A percentile compares a stretch with the other conserved stretches of the same genome.
Conservation (phyloP, 1,284 basidiomycete species). For the Blastosporella zonata region DNA sequence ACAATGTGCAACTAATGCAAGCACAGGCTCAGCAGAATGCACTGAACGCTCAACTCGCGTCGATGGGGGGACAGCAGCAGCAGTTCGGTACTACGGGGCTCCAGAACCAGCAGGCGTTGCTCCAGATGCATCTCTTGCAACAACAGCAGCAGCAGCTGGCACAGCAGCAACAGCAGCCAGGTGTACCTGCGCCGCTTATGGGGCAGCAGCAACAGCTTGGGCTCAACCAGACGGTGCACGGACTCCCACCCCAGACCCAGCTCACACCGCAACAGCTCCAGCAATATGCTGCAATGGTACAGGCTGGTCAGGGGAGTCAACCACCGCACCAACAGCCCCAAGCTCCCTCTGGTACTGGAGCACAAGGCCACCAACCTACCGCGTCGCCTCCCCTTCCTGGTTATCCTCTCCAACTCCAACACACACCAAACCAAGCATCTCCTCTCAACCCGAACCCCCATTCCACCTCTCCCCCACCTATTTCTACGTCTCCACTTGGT, state of each 20-base stretch:
- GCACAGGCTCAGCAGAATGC: slow-evolving; percentile 5
- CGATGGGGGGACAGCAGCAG: slow-evolving; percentile 1
- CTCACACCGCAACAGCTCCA: not conserved
- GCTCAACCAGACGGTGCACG: slow-evolving; percentile 9
- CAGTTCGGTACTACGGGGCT: slow-evolving; percentile 5
- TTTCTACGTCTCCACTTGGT: slow-evolving; percentile 2
- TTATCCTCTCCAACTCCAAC: not conserved
- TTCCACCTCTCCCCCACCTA: not conserved
- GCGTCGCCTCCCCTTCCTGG: not conserved
- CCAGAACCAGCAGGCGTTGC: slow-evolving; percentile 13
- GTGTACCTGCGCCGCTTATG: not conserved
- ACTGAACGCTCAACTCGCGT: not conserved
- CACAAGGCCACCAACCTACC: slow-evolving; percentile 1
- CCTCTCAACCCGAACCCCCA: slow-evolving; percentile 1
- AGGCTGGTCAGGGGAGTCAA: not conserved
- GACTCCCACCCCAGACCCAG: not conserved
- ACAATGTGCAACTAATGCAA: slow-evolving; percentile 15
- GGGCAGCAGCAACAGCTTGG: not conserved
- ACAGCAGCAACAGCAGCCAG: slow-evolving; percentile 2
- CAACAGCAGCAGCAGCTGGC: slow-evolving; percentile 15
- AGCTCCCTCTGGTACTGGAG: not conserved
- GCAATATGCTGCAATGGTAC: not conserved
- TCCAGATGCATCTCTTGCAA: slow-evolving; percentile 4
- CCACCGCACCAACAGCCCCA: not conserved
- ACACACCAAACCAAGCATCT: not conserved